Conservation (phyloP, 2,329 filamentous ascomycete species). For the Myrmaecium sp. region DNA sequence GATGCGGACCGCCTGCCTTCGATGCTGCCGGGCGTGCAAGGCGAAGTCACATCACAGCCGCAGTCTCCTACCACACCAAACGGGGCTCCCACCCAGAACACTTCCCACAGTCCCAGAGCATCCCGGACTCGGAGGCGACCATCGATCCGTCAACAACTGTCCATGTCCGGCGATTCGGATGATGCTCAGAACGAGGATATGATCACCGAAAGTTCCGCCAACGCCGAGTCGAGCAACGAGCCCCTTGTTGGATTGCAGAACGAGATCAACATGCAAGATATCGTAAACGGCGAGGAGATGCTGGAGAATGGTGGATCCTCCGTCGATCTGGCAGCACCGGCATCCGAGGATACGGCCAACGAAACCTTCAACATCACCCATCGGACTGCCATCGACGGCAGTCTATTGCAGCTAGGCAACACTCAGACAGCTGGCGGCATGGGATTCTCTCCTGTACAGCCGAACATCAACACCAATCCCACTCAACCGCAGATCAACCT, state of each 20-base stretch:
- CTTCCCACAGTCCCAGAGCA: conserved; percentile 18
- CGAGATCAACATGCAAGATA: conserved; percentile 72
- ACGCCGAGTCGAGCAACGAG: conserved; percentile 54
- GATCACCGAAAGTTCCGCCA: conserved; percentile 58
- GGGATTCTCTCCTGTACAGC: conserved; percentile 57
- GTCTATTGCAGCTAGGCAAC: conserved; percentile 54
- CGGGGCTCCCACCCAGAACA: conserved; percentile 6
- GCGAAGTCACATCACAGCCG: conserved; percentile 68
- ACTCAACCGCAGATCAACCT: conserved; percentile 47
- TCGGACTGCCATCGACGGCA: conserved; percentile 67
- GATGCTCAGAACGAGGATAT: conserved; percentile 74
- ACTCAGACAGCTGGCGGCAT: conserved; percentile 51
- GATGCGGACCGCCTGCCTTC: conserved; percentile 69
- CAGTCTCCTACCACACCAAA: conserved; percentile 41
- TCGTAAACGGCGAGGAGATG: conserved; percentile 67
- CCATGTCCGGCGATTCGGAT: conserved; percentile 69
- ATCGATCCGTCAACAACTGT: conserved; percentile 78
- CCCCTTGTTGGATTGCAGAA: conserved; percentile 66
- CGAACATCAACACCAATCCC: conserved; percentile 53
- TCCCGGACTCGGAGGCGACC: conserved; percentile 51
- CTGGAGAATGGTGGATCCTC: conserved; percentile 52
- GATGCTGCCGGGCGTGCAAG: conserved; percentile 52
- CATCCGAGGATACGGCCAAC: conserved; percentile 70
- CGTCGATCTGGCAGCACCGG: conserved; percentile 59
- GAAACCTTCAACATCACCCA: conserved; percentile 93